These are phyloP conservation scores for Jacaranda copaia DNA, from an alignment of 257 asterid species.

Conservation along the genomic window DNA sequence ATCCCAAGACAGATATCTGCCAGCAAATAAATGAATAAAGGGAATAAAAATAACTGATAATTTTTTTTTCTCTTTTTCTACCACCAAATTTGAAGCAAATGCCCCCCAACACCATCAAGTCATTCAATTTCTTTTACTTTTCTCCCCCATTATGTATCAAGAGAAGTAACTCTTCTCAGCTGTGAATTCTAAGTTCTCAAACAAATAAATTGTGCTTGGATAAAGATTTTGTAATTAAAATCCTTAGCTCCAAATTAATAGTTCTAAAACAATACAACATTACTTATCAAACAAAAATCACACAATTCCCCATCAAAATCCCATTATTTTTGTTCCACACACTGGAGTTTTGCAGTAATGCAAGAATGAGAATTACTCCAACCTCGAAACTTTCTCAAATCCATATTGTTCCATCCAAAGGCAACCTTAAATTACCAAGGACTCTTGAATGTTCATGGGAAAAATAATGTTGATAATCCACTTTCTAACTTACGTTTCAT, in stretches of 20 bases:
- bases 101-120: not conserved
- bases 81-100: constrained; percentile 6
- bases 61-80: not conserved
- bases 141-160: constrained; percentile 18
- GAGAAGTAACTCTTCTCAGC: not conserved
- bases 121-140: not conserved
- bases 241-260: not conserved
- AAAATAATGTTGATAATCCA: not conserved
- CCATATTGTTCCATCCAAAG: not conserved
- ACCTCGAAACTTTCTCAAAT: not conserved
- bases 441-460: not conserved
- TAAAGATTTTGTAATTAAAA: not conserved
- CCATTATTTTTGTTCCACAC: not conserved
- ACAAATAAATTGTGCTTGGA: not conserved
- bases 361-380: not conserved
- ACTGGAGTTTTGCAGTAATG: not conserved
- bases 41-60: not conserved
- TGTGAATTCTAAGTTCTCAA: not conserved
- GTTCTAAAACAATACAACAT: not conserved
- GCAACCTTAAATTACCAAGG: constrained; percentile 11
- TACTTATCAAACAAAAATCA: not conserved
- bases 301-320: not conserved
- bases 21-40: constrained; percentile 16
- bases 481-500: not conserved
- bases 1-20: constrained; percentile 90